These are phyloP conservation scores for Sugiyamaella mastotermitis DNA, from an alignment of 805 yeast genomes.

Conservation along the genomic window DNA sequence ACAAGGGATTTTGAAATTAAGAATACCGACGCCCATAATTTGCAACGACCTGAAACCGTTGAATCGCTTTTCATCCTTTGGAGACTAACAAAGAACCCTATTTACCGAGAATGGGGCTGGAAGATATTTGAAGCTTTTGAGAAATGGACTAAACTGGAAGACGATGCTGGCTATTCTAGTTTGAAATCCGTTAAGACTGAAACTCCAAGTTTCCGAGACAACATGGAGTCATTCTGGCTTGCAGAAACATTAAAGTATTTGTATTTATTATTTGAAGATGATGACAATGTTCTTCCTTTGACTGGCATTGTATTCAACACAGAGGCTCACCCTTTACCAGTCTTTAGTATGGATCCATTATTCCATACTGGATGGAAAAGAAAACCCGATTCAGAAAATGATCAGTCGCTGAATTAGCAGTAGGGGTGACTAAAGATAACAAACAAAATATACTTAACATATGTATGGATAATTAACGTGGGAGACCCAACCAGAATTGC, in stretches of 20 bases:
- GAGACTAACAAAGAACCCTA: slow-evolving; percentile 71
- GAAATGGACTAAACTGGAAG: slow-evolving; percentile 47
- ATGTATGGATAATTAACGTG: neutral
- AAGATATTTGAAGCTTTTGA: slow-evolving; percentile 71
- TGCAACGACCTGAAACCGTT: slow-evolving; percentile 92
- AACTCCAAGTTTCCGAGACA: slow-evolving; percentile 55
- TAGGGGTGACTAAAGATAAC: neutral
- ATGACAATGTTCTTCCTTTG: slow-evolving; percentile 53
- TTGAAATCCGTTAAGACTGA: slow-evolving; percentile 56
- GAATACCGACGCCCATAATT: slow-evolving; percentile 68
- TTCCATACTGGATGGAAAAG: slow-evolving; percentile 8
- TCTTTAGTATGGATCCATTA: slow-evolving; percentile 29
- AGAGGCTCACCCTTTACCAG: slow-evolving; percentile 92
- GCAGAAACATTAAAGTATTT: slow-evolving; percentile 89
- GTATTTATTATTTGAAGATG: slow-evolving; percentile 68
- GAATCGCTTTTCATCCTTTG: slow-evolving; percentile 79
- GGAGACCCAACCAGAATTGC: neutral
- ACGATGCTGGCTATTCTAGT: slow-evolving; percentile 52
- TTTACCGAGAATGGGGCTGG: slow-evolving; percentile 86
- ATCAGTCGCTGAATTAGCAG: neutral
- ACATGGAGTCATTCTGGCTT: slow-evolving; percentile 89
- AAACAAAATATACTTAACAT: neutral
- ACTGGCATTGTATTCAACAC: slow-evolving; percentile 76
- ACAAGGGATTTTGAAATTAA: slow-evolving; percentile 65
- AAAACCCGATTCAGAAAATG: neutral